Evolutionary conservation across 805 yeast species (phyloP), one percentile per base, ranked within the genome.

Genomic region (Metschnikowia cerradonensis): DNA sequence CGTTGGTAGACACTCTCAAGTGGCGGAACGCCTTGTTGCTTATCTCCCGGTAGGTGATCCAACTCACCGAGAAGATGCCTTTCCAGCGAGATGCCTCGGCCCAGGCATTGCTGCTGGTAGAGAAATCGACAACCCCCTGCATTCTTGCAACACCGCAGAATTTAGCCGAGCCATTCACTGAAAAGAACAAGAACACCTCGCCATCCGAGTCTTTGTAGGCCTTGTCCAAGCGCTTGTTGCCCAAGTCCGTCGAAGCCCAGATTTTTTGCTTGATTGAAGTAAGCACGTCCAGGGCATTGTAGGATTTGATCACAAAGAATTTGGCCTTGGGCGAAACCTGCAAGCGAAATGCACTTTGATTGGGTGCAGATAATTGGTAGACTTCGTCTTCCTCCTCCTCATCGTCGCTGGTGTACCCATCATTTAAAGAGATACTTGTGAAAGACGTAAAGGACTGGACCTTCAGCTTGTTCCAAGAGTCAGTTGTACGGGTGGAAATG

Each of bases 201-300:
- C 66, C 67, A 6, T 19, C 13, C 2, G 60, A 15, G 19, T 63
- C 65, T 3, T 56, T 55, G 50, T 54, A 81, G 0, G 83, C 81
- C 48, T 65, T 70, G 41, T 76, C 69, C 41, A 82, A 66, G 46
- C 84, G 66, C 52, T 71, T 75, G 56, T 81, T 82, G 0, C 86
- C 87, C 47, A 75, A 66, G 31, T 72, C 78, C 0, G 86, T 82
- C 0, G 86, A 80, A 0, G 85, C 73, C 87, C 88, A 82, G 22
- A 81, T 71, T 10, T 72, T 71, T 52, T 80, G 70, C 42, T 65
- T 53, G 52, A 75, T 76, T 2, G 85, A 78, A 7, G 81, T 72
- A 48, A 67, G 68, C 11, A 82, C 76, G 56, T 82, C 83, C 14
- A 67, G 63, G 23, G 75, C 66, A 44, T 69, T 75, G 60, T 68